phyloP scores from a whole-genome alignment of 2,329 filamentous ascomycete species.

The Alternaria sp. region DNA sequence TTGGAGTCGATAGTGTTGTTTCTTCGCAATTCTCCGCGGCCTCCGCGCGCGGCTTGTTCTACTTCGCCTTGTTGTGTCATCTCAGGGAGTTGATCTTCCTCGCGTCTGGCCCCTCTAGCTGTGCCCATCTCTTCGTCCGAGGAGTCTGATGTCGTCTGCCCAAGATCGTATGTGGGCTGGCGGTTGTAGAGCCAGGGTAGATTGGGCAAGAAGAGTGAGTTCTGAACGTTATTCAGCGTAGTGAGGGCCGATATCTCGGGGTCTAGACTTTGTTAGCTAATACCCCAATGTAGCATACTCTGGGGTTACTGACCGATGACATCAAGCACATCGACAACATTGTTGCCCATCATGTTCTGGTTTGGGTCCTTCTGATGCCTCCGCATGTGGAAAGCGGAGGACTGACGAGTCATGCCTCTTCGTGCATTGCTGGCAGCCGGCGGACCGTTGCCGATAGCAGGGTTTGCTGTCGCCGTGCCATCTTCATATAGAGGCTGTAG shows the following conservation, averaged over 20 bases:
- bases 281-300: background rate
- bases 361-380: conserved; percentile 20
- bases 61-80: conserved; percentile 26
- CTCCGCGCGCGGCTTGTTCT: conserved; percentile 19
- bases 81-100: conserved; percentile 22
- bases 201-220: conserved; percentile 84
- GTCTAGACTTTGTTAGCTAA: conserved; percentile 61
- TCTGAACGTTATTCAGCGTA: conserved; percentile 89
- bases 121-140: conserved; percentile 36
- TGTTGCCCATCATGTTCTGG: conserved; percentile 61
- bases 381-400: conserved; percentile 37
- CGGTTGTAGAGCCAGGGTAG: conserved; percentile 77
- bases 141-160: conserved; percentile 52
- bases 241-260: conserved; percentile 83
- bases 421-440: conserved; percentile 21
- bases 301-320: conserved; percentile 64
- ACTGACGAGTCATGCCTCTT: conserved; percentile 27
- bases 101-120: conserved; percentile 11
- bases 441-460: conserved; percentile 18
- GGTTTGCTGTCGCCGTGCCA: conserved; percentile 9
- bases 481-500: conserved; percentile 45
- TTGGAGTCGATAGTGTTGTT: conserved; percentile 41
- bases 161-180: conserved; percentile 77
- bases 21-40: conserved; percentile 18
- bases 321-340: conserved; percentile 71